A percentile compares a stretch with the other conserved stretches of the same genome.
Conservation (phyloP, 2,329 filamentous ascomycete genomes). For the Dactylellina leptospora region DNA sequence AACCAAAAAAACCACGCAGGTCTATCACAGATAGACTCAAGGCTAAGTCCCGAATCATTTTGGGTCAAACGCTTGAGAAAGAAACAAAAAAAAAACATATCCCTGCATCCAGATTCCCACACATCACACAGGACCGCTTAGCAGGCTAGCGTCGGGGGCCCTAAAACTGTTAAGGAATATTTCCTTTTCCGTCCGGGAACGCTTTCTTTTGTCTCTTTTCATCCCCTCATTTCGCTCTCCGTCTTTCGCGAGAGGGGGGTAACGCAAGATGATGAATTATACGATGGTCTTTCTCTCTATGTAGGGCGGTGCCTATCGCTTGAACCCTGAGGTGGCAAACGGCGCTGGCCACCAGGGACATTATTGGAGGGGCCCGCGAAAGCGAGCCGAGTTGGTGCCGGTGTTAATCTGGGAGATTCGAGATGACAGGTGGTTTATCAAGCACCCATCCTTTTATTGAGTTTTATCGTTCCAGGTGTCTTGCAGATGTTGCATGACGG, state of each 20-base stretch:
- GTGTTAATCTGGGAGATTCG: constrained; percentile 8
- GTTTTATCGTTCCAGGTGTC: too few relatives aligned
- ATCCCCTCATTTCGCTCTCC: constrained; percentile 6
- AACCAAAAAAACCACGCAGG: neutral
- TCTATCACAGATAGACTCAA: constrained; percentile 4
- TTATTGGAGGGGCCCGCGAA: constrained; percentile 19
- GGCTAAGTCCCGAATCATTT: constrained; percentile 6
- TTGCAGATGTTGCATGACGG: constrained; percentile 34
- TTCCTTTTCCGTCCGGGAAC: constrained; percentile 30
- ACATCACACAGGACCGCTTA: neutral
- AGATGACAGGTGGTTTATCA: constrained; percentile 31
- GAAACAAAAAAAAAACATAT: too few relatives aligned
- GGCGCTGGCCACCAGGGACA: constrained; percentile 20
- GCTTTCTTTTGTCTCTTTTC: neutral
- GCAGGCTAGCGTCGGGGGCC: neutral
- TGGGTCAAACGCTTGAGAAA: constrained; percentile 18
- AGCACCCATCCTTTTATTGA: too few relatives aligned
- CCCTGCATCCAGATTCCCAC: constrained; percentile 12
- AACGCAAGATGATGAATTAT: too few relatives aligned
- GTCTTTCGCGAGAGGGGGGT: too few relatives aligned
- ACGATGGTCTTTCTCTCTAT: too few relatives aligned
- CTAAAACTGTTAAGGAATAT: constrained; percentile 24
- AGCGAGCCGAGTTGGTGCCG: neutral
- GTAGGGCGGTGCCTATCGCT: constrained; percentile 22
- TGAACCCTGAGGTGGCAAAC: constrained; percentile 32